Evolutionary conservation across 1,284 basidiomycete genomes (phyloP), one percentile per base, ranked within the genome.

Genomic region (Irpex sp.): DNA sequence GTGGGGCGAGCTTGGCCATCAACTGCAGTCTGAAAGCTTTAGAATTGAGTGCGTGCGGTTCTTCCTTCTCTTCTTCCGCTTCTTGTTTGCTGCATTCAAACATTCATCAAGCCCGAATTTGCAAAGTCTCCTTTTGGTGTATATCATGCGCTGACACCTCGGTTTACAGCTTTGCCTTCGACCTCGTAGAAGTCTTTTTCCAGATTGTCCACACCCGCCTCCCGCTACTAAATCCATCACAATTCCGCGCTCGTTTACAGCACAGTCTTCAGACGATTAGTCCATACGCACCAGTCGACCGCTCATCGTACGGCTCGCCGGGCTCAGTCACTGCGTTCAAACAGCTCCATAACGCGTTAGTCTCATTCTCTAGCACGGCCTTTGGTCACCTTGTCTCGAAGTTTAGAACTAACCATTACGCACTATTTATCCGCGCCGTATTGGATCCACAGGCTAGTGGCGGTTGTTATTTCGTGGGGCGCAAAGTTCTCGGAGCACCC

Each of bases 401-500:
- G 46, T 17, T 35, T 26, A 9, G n/a, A 46, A 46, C 39, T 46
- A 11, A 46, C 39, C n/a, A 46, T 46, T 46, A 46, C 39, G 13
- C 39, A 11, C 39, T 46, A 33, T 46, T n/a, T 46, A 46, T 13
- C 39, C 39, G 39, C 39, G 11, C 31, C 39, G 37, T 59, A 17
- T 26, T 11, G 6, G 15, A 36, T 19, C 7, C 39, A 26, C 61
- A 74, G 72, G 2, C 79, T 95, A 15, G 82, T 97, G 46, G 94
- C 95, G 3, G 90, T 91, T 0, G 89, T 95, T n/a, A 80, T 97
- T 56, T 93, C 94, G 0, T 96, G 93, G 89, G 95, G 95, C 19
- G 89, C 93, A 50, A 94, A 95, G 69, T 97, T 97, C 74, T 92
- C 92, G 8, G 93, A 96, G 68, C 91, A 95, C 72, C 87, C 89